Evolutionary conservation across 208 protist species (phyloP), one percentile per base, ranked within the genome.

Genomic region (Vickermania spadyakhi): DNA sequence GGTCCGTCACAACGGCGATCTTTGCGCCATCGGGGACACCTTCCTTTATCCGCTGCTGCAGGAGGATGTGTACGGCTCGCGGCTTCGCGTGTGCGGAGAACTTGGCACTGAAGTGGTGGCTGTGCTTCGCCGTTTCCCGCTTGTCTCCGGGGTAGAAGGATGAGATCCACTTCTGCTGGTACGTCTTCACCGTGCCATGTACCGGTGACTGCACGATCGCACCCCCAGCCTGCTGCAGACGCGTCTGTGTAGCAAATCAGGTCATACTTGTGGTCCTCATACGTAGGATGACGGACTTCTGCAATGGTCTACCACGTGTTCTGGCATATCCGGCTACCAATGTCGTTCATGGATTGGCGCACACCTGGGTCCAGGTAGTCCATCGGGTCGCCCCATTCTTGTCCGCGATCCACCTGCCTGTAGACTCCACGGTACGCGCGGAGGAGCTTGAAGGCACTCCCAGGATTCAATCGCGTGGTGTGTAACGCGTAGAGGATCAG

Each of bases 371-470:
- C 51, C 5, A 55, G 51, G 51, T 55, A 55, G 5, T 13, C 5
- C 51, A 55, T 18, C 11, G 13, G 21, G 11, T 27, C 25, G 51
- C 26, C 51, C 51, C 51, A 55, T 11, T 55, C 51, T 11, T 55
- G 25, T 18, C 51, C 51, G 5, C 51, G 51, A 28, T 11, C 26
- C 21, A 55, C 51, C 26, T 55, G 21, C 7, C 51, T 11, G 26
- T 55, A 55, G 51, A 55, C 51, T 7, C 51, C 51, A 5, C 51
- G 5, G 21, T 55, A 55, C 51, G 51, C 51, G 21, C 51, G 51
- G 21, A 55, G 25, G 21, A 55, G 51, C 25, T 18, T 27, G 26
- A 55, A 55, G 5, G 21, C 25, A 7, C 7, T 28, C 25, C n/a
- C 51, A 27, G 51, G 51, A 27, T 55, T 55, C 5, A 55, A 11